Evolutionary conservation across 805 yeast genomes (phyloP).

Genomic region (Komagataella populi): DNA sequence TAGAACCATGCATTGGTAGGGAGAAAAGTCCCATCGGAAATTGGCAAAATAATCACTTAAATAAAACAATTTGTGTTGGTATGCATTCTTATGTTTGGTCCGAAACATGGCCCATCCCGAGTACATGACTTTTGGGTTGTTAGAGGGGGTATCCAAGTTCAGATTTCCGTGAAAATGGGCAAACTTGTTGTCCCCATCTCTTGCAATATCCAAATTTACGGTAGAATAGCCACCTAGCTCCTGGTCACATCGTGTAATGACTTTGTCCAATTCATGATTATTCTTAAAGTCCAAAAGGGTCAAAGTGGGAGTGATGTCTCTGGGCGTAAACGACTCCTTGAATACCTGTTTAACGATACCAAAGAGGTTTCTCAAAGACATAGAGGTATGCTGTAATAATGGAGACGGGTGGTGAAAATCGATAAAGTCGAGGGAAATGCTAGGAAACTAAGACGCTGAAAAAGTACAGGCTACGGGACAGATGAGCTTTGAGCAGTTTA

Average conservation of each 20-base stretch:
- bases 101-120: slow-evolving; percentile 78
- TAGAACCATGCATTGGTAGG: slow-evolving; percentile 46
- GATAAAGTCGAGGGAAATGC: background rate
- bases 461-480: background rate
- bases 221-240: slow-evolving; percentile 74
- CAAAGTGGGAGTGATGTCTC: slow-evolving; percentile 5
- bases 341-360: background rate
- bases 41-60: slow-evolving; percentile 19
- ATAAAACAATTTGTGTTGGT: slow-evolving; percentile 30
- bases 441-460: background rate
- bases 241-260: slow-evolving; percentile 55
- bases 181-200: slow-evolving; percentile 20
- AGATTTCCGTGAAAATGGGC: slow-evolving; percentile 64
- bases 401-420: background rate
- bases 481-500: background rate
- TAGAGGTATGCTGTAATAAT: too few relatives aligned
- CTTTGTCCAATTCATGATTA: slow-evolving; percentile 30
- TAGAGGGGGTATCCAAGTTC: slow-evolving; percentile 50
- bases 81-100: slow-evolving; percentile 45
- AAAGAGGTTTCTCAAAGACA: background rate
- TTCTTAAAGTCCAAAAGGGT: slow-evolving; percentile 46
- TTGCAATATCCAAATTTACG: slow-evolving; percentile 31
- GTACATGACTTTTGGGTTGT: slow-evolving; percentile 47
- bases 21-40: slow-evolving; percentile 60
- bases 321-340: background rate